Evolutionary conservation across 352 stramenopile genomes (phyloP), one percentile per base, ranked within the genome.

Genomic region (Phytophthora ohioensis): DNA sequence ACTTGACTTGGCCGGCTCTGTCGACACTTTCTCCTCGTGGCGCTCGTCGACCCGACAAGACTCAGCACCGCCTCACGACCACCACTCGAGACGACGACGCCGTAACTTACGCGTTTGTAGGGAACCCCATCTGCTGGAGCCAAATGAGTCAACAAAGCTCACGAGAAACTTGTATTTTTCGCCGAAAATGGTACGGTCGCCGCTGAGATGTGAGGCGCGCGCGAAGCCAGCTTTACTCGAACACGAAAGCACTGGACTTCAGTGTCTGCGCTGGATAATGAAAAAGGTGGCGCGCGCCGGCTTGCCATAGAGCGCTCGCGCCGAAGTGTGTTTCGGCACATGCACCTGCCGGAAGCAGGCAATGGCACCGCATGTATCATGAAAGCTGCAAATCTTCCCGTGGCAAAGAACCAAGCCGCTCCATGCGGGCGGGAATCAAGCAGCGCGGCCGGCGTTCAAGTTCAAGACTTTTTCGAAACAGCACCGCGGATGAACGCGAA

Each of bases 391-490:
- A 56, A 56, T 56, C 48, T 15, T 42, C n/a, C 31, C 31, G 12
- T 49, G 17, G 27, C 34, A 45, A 31, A 57, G 51, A 57, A 43
- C 32, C 10, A 38, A 31, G 48, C 21, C 21, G 21, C 48, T 42
- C 48, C 31, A 31, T 56, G 47, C 48, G 31, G 13, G 48, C 31
- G 31, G 48, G 57, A 66, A 55, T 71, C 64, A 66, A 61, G 60
- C 38, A 32, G 32, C 34, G 21, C 21, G 21, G 21, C 21, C 21
- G 17, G 32, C 13, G 9, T n/a, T 41, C 58, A 66, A 68, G 61
- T 68, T 68, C 61, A 68, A 68, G 61, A 55, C 32, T 41, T 66
- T 53, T 60, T 67, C 61, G 61, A 61, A 57, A n/a, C 34, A 57
- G 27, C 3, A 31, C 31, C 51, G 21, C 21, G 21, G 21, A 27